Evolutionary conservation across 768 basidiomycete genomes (phyloP).

Genomic region (Dendrothele bispora): DNA sequence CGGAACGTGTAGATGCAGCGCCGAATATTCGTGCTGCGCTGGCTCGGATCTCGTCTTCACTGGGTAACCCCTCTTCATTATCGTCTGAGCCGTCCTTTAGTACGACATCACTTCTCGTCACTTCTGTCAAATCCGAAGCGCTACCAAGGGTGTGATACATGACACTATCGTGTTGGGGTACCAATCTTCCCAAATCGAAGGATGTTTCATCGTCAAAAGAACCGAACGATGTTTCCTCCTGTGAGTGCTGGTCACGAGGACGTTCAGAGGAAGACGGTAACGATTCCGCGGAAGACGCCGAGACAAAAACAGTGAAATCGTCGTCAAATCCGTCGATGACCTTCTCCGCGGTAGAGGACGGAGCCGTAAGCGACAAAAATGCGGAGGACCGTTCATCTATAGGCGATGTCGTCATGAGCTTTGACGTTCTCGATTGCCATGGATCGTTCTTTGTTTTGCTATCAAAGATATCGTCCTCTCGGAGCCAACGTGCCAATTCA

Average conservation of each 20-base stretch:
- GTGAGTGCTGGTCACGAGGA: constrained; percentile 10
- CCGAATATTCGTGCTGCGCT: constrained; percentile 56
- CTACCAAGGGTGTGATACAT: constrained; percentile 58
- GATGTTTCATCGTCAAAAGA: constrained; percentile 16
- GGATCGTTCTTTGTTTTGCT: constrained; percentile 28
- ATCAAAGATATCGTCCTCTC: constrained; percentile 40
- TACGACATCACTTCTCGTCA: constrained; percentile 22
- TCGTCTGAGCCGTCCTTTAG: constrained; percentile 15
- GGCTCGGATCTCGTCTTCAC: constrained; percentile 45
- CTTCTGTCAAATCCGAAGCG: constrained; percentile 57
- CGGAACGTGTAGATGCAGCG: background rate
- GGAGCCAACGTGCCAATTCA: constrained; percentile 62
- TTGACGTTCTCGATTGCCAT: constrained; percentile 21
- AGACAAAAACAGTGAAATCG: constrained; percentile 76
- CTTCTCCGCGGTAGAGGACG: background rate
- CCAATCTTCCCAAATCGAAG: constrained; percentile 13
- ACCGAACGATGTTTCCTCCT: constrained; percentile 18
- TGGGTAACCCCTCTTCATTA: constrained; percentile 44
- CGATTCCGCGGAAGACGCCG: constrained; percentile 41
- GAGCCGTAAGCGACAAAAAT: background rate
- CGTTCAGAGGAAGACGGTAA: background rate
- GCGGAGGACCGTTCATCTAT: background rate
- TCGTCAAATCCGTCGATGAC: constrained; percentile 74
- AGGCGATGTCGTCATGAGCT: background rate
- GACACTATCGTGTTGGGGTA: constrained; percentile 17